Evolutionary conservation across 768 basidiomycete genomes (phyloP), one percentile per base, ranked within the genome.

Genomic region (Boletus rubescentipes): DNA sequence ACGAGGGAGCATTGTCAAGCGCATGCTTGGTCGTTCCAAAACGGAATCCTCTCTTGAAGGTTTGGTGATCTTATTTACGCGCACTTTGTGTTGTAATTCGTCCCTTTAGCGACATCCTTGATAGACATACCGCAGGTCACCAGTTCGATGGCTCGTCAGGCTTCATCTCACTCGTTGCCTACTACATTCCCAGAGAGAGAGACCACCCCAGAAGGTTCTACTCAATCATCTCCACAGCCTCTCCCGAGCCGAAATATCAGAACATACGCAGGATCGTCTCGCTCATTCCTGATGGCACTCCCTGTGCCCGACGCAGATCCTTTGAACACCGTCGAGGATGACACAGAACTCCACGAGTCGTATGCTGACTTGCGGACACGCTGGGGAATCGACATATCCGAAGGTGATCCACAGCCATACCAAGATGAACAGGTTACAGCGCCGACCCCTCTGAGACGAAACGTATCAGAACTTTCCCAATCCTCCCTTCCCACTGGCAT

Each of bases 351-450:
- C 11, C 80, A 82, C n/a, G 90, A 92, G 62, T 89, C 89, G 0
- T 93, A 93, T 59, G 72, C 82, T 12, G 83, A 86, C 46, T 69
- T 93, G 43, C 84, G 91, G 14, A 72, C 74, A n/a, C 79, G 90
- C 18, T 91, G 87, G 87, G 90, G 90, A 3, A 85, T 93, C 0
- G 90, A 92, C 63, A 77, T 82, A 34, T 86, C 87, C 2, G 91
- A 91, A 62, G 87, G 89, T 58, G 87, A 89, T 53, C 82, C 80
- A 15, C 78, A 73, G 40, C 74, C 67, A 10, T 58, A 57, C 31
- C 67, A 66, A 21, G 43, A 57, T 2, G 57, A 53, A 29, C 42
- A 45, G 1, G 12, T 39, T 3, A 7, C 42, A 9, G 45, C 9
- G 1, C 43, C 55, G 9, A 55, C 52, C 0, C 59, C 55, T 23